Percentiles rank a stretch among this genome's conserved stretches.
Conservation (phyloP, 1,139 yeast species). For the Saccharomyces hybrid region DNA sequence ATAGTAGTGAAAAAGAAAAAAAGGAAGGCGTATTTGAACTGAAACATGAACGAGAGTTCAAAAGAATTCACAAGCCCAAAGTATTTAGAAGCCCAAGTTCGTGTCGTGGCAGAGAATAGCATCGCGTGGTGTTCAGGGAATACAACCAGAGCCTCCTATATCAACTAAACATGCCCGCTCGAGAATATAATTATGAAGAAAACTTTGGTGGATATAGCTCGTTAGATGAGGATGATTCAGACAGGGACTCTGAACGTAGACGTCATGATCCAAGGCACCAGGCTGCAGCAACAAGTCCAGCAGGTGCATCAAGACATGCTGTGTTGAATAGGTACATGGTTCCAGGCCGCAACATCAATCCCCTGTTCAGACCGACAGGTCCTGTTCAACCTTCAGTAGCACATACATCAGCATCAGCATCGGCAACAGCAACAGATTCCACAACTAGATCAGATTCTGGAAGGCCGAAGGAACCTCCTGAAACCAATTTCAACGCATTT, state of each 20-base stretch:
- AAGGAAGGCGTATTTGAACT: too few species aligned
- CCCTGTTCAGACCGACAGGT: not conserved
- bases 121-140: too few species aligned
- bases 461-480: not conserved
- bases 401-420: not conserved
- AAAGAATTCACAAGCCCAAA: too few species aligned
- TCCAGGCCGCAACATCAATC: not conserved
- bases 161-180: not conserved
- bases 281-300: not conserved
- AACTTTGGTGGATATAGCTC: not conserved
- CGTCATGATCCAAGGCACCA: not conserved
- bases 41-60: too few species aligned
- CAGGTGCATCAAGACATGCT: not conserved
- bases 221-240: not conserved
- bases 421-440: not conserved
- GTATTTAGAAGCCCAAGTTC: too few species aligned
- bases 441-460: too few species aligned
- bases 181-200: not conserved
- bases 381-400: not conserved
- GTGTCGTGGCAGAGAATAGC: too few species aligned
- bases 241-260: not conserved
- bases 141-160: too few species aligned
- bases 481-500: not conserved
- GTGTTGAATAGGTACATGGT: not conserved
- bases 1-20: too few species aligned